These are phyloP conservation scores for Diaporthe capsici DNA, from an alignment of 2,329 filamentous ascomycete species.

Conservation along the genomic window DNA sequence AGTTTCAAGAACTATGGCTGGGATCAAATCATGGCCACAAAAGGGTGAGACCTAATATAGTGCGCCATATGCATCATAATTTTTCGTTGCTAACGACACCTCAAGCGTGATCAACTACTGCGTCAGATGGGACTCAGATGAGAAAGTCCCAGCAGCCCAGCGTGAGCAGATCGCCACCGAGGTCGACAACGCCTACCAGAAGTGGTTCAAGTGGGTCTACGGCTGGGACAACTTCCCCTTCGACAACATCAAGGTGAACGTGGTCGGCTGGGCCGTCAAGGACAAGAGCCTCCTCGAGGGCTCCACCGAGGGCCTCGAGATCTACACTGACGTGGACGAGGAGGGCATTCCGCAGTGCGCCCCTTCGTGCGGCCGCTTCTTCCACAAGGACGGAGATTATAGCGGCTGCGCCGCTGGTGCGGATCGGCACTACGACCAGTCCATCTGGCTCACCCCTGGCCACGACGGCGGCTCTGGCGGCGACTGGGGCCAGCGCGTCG, in stretches of 20 bases:
- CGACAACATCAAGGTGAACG: neutral
- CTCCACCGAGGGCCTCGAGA: constrained; percentile 49
- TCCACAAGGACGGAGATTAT: constrained; percentile 59
- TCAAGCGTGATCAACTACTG: constrained; percentile 53
- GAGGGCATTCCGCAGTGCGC: constrained; percentile 60
- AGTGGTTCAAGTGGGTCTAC: constrained; percentile 25
- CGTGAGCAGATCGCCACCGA: constrained; percentile 53
- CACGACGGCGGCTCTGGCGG: constrained; percentile 60
- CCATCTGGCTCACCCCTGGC: constrained; percentile 62
- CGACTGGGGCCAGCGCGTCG: constrained; percentile 61
- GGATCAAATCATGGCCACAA: constrained; percentile 21
- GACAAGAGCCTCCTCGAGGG: constrained; percentile 16
- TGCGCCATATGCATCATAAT: neutral
- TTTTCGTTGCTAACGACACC: neutral
- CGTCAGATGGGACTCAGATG: constrained; percentile 60
- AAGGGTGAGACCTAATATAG: neutral
- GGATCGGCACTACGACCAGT: constrained; percentile 59
- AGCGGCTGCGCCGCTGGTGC: constrained; percentile 56
- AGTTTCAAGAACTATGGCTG: constrained; percentile 17
- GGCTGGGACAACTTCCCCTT: constrained; percentile 22
- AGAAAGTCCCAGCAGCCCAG: constrained; percentile 54
- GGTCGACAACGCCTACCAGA: constrained; percentile 13
- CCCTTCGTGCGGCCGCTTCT: constrained; percentile 59
- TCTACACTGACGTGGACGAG: constrained; percentile 58
- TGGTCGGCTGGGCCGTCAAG: constrained; percentile 18